phyloP scores from a whole-genome alignment of 352 stramenopile genomes.

The Phytophthora europaea region DNA sequence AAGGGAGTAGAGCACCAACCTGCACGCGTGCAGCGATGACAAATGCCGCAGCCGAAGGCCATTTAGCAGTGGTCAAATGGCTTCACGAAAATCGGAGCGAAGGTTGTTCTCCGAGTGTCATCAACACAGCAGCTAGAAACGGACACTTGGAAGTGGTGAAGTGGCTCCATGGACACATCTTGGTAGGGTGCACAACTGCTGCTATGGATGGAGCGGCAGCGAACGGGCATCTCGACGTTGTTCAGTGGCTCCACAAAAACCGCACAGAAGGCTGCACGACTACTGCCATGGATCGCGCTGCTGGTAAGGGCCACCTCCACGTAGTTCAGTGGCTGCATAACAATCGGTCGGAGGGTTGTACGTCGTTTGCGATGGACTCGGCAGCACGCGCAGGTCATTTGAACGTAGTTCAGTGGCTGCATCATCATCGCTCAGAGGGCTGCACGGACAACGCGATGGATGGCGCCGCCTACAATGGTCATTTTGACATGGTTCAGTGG shows the following conservation, averaged over 20 bases:
- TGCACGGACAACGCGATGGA: conserved; percentile 31
- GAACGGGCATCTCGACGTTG: conserved; percentile 32
- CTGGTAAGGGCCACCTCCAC: conserved; percentile 41
- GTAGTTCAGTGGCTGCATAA: conserved; percentile 47
- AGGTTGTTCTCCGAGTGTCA: conserved; percentile 42
- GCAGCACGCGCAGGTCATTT: conserved; percentile 26
- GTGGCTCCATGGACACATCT: conserved; percentile 39
- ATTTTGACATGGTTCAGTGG: conserved; percentile 26
- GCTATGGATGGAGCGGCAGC: conserved; percentile 35
- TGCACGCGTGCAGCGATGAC: conserved; percentile 47
- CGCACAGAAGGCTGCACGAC: conserved; percentile 32
- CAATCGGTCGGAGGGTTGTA: conserved; percentile 32
- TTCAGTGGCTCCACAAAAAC: conserved; percentile 36
- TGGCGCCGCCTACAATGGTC: conserved; percentile 22
- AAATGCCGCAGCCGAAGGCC: conserved; percentile 37
- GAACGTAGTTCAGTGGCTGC: conserved; percentile 32
- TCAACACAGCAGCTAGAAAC: conserved; percentile 45
- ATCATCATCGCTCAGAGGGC: conserved; percentile 17
- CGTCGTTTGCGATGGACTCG: conserved; percentile 33
- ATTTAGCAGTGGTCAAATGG: conserved; percentile 45
- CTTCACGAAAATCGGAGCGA: conserved; percentile 38
- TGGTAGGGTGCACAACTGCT: conserved; percentile 24
- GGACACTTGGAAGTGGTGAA: conserved; percentile 43
- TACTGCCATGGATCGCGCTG: conserved; percentile 46
- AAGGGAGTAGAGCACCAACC: conserved; percentile 11